Base-by-base conservation (phyloP, 2,329 filamentous ascomycete genomes). In the Phialemoniopsis sp. region DNA sequence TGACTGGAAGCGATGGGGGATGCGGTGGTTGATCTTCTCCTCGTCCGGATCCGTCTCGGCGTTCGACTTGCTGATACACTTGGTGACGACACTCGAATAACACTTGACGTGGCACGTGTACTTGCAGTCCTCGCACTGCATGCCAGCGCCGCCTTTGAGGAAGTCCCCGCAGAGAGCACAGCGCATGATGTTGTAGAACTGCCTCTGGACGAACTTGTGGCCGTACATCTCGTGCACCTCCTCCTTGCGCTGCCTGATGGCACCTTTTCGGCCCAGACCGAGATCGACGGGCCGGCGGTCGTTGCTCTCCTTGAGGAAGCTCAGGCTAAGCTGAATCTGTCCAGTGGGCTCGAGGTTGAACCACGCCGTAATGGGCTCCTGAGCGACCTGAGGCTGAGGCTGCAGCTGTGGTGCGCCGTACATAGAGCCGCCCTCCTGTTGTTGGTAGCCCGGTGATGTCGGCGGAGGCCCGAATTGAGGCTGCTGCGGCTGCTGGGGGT, bases 161-260 rank as follows among this genome's bases (percentile, higher is more conserved):
- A 98, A 97, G 51, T 98, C 93, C 44, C 90, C 93, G 60, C 93
- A 98, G 29, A 97, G 81, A 13, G 93, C 93, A 66, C 93, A 98
- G 46, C 93, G 91, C 93, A 98, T 98, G 58, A 98, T 96, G 75
- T 97, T 98, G 82, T 97, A 98, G 66, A 98, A 98, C 63, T 96
- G 93, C 62, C 96, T 90, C 57, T 93, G 87, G 40, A 97, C 85
- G 58, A 98, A 98, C 68, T 97, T 98, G 82, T 98, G 93, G 36
- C 93, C 93, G 60, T 95, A 96, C 73, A 96, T 95, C 68, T 98
- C 93, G 67, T 96, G 88, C 5, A 98, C 85, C 56, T 97, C 90
- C 64, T 98, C 93, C 70, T 98, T 98, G 57, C 89, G 88, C 67
- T 98, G 91, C 50, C 93, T 88, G 51, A 98, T 89, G 47, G 93